Conservation (phyloP, 495 filamentous ascomycete genomes). For the Patellaria atrata region DNA sequence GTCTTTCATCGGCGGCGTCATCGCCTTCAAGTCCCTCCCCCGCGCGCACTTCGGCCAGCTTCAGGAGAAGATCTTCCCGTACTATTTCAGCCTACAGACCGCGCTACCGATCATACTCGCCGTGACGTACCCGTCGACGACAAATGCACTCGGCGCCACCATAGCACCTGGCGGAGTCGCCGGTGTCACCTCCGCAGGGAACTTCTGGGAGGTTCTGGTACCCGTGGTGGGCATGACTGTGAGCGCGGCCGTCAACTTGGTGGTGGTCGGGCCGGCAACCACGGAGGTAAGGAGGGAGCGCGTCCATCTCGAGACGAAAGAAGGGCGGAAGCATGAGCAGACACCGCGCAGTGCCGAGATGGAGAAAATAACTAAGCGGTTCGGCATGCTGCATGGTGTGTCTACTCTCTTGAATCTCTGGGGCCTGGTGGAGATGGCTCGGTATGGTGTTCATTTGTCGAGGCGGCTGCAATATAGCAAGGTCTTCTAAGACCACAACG, state of each 20-base stretch:
- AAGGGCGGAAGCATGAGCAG: constrained; percentile 71
- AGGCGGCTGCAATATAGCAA: no score
- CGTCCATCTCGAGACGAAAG: constrained; percentile 62
- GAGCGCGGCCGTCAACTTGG: constrained; percentile 49
- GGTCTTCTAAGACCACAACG: no score
- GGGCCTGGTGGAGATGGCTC: constrained; percentile 48
- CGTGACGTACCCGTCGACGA: constrained; percentile 57
- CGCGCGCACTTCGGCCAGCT: constrained; percentile 68
- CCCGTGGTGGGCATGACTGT: constrained; percentile 52
- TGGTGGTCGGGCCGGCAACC: constrained; percentile 56
- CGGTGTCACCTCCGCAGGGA: constrained; percentile 41
- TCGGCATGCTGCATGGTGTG: constrained; percentile 62
- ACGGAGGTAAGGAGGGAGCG: constrained; percentile 56
- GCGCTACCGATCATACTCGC: constrained; percentile 55
- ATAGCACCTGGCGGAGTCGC: constrained; percentile 29
- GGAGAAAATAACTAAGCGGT: constrained; percentile 63
- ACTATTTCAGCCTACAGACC: constrained; percentile 75
- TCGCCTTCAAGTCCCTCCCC: constrained; percentile 59
- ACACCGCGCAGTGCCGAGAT: constrained; percentile 69
- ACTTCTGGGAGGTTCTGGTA: constrained; percentile 43
- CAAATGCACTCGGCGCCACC: constrained; percentile 1
- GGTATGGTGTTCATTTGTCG: constrained; percentile 66
- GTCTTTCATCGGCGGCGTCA: constrained; percentile 66
- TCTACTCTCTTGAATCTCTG: constrained; percentile 62
- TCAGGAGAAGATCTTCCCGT: constrained; percentile 65